These are phyloP conservation scores for Aegilops tauschii DNA, from an alignment of 176 grass and related monocot genomes.

Conservation along the genomic window DNA sequence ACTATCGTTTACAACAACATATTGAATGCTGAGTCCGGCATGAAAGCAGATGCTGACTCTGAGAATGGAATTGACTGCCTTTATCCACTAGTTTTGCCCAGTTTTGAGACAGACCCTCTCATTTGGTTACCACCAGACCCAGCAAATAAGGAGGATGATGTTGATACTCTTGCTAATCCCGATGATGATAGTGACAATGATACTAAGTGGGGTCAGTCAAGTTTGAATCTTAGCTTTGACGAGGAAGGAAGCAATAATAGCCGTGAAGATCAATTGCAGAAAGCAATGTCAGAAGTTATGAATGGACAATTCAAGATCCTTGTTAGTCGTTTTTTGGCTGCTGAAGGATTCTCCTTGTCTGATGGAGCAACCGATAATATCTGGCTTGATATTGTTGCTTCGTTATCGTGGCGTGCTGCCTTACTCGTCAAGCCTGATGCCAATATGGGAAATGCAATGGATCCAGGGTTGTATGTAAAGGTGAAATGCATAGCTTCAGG, in stretches of 20 bases:
- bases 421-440: slow-evolving; percentile 78
- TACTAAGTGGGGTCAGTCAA: slow-evolving; percentile 42
- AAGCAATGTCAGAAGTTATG: slow-evolving; percentile 90
- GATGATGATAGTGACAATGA: slow-evolving; percentile 46
- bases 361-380: slow-evolving; percentile 36
- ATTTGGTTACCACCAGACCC: slow-evolving; percentile 82
- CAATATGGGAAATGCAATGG: slow-evolving; percentile 85
- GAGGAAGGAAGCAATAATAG: slow-evolving; percentile 33
- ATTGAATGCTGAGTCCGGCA: slow-evolving; percentile 7
- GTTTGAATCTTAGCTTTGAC: slow-evolving; percentile 40
- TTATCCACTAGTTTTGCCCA: slow-evolving; percentile 39
- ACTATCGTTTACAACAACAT: slow-evolving; percentile 32
- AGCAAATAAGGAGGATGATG: slow-evolving; percentile 61
- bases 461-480: slow-evolving; percentile 87
- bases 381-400: slow-evolving; percentile 75
- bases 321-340: slow-evolving; percentile 72
- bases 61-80: slow-evolving; percentile 33
- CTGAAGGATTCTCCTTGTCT: slow-evolving; percentile 63
- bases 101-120: slow-evolving; percentile 54
- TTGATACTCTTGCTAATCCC: slow-evolving; percentile 38
- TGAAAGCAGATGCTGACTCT: slow-evolving; percentile 11
- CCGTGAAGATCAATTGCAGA: slow-evolving; percentile 53
- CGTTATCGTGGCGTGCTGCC: slow-evolving; percentile 86
- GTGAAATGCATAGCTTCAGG: slow-evolving; percentile 88
- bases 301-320: slow-evolving; percentile 83